Evolutionary conservation across 352 stramenopile species (phyloP), one percentile per base, ranked within the genome.

Genomic region (Bremia lactucae): DNA sequence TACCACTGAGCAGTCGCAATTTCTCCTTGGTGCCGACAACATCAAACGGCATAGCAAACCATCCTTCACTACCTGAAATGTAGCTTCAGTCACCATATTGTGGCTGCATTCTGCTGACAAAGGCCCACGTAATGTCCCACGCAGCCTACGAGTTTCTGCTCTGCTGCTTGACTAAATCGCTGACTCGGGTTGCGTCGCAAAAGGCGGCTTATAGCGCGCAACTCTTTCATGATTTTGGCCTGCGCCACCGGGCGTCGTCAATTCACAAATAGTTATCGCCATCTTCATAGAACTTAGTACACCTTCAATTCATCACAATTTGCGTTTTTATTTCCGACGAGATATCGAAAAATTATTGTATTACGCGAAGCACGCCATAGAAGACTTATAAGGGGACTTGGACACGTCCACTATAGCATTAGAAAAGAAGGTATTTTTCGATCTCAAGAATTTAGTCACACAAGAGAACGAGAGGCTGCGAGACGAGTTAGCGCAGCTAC

Each of bases 1-100:
- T 89, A 81, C 73, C 78, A 87, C 39, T 92, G 19, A 91, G 43
- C 29, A 89, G 55, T 13, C 54, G 64, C 39, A 88, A 89, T 56
- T 92, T 89, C 36, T 89, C 72, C 42, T 89, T 92, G 11, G 67
- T 71, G 45, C 73, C 68, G 36, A 89, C 59, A 36, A 89, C 76
- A 42, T 72, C 84, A 46, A 87, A 89, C 3, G 76, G 79, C 79
- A 92, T 92, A 9, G 76, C 79, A 0, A 92, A 65, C 0, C 59
- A 74, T 31, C 79, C 35, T 88, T 92, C 19, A 92, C 60, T 7
- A 74, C 71, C 28, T 82, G 51, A 28, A 88, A 80, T 10, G 65
- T 61, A 0, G 63, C 69, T 31, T 92, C 73, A 4, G 65, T 34
- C 24, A 88, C 67, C 6, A 59, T 35, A 70, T 28, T 53, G 78